A percentile compares a stretch with the other conserved stretches of the same genome.
phyloP scores from a whole-genome alignment of 2,329 filamentous ascomycete species.

The Lachnellula suecica region DNA sequence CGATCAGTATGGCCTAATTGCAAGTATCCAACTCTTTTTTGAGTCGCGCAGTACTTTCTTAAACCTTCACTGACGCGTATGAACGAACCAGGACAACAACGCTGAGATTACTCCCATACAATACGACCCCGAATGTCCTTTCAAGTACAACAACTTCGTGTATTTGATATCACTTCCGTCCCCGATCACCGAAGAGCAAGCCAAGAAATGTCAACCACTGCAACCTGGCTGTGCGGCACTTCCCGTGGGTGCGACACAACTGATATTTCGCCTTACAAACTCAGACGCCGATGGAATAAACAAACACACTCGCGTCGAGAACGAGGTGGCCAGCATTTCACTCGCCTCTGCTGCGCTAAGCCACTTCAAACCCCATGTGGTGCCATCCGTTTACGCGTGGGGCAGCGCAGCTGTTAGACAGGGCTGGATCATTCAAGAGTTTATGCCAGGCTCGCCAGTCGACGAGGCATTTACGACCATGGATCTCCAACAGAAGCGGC shows the following conservation, averaged over 20 bases:
- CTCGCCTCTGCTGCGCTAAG: slow-evolving; percentile 32
- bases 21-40: neutral
- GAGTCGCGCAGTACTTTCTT: neutral
- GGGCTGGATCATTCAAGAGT: slow-evolving; percentile 33
- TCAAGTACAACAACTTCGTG: slow-evolving; percentile 38
- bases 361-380: slow-evolving; percentile 26
- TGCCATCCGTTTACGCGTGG: slow-evolving; percentile 34
- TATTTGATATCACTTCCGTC: slow-evolving; percentile 28
- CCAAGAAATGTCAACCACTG: neutral
- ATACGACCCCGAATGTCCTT: slow-evolving; percentile 34
- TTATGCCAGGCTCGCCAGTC: slow-evolving; percentile 32
- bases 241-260: slow-evolving; percentile 25
- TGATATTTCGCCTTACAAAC: slow-evolving; percentile 37
- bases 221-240: slow-evolving; percentile 29
- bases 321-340: slow-evolving; percentile 34
- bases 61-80: neutral
- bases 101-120: slow-evolving; percentile 28
- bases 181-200: neutral
- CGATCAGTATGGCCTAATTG: slow-evolving; percentile 3
- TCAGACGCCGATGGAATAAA: slow-evolving; percentile 33
- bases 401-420: slow-evolving; percentile 23
- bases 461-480: slow-evolving; percentile 26
- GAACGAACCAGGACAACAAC: too few relatives aligned
- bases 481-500: slow-evolving; percentile 24
- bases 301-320: slow-evolving; percentile 29